Conservation (phyloP, 352 stramenopile species). For the Thraustochytrium sp. region DNA sequence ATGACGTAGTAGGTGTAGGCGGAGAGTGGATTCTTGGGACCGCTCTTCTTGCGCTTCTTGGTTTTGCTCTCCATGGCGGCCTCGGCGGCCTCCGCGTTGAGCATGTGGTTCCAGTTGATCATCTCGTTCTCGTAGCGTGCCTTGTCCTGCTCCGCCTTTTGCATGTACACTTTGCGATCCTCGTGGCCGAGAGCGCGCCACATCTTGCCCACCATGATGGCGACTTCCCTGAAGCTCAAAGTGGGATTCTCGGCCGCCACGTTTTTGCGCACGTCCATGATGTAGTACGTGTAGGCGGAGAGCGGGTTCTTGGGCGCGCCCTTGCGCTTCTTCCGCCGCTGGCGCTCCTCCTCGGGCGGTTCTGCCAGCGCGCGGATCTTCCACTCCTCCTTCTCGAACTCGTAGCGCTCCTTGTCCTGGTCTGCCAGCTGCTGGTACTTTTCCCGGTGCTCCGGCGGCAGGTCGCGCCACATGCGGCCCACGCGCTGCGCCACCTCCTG, state of each 20-base stretch:
- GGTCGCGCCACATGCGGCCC: slow-evolving; percentile 75
- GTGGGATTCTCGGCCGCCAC: slow-evolving; percentile 62
- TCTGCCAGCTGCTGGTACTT: slow-evolving; percentile 72
- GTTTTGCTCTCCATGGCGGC: background rate
- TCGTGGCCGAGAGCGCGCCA: slow-evolving; percentile 75
- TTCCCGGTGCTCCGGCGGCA: slow-evolving; percentile 73
- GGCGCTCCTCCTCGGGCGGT: background rate
- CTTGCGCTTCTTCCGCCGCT: slow-evolving; percentile 30
- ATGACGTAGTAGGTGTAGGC: slow-evolving; percentile 75
- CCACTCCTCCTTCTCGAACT: slow-evolving; percentile 59
- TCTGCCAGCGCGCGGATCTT: background rate
- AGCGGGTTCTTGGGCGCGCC: slow-evolving; percentile 68
- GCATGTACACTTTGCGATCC: slow-evolving; percentile 76
- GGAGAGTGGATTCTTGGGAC: slow-evolving; percentile 72
- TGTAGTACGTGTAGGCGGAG: slow-evolving; percentile 74
- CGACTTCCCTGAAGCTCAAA: slow-evolving; percentile 55
- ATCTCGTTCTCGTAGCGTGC: slow-evolving; percentile 69
- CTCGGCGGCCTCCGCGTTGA: background rate
- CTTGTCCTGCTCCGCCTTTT: slow-evolving; percentile 74
- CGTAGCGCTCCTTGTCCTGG: slow-evolving; percentile 75
- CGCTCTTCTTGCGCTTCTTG: slow-evolving; percentile 40
- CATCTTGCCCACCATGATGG: slow-evolving; percentile 76
- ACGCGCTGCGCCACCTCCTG: slow-evolving; percentile 73
- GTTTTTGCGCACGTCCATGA: slow-evolving; percentile 66
- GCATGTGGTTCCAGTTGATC: slow-evolving; percentile 47